Conservation (phyloP, 1,284 basidiomycete genomes). For the Ganoderma sinense region DNA sequence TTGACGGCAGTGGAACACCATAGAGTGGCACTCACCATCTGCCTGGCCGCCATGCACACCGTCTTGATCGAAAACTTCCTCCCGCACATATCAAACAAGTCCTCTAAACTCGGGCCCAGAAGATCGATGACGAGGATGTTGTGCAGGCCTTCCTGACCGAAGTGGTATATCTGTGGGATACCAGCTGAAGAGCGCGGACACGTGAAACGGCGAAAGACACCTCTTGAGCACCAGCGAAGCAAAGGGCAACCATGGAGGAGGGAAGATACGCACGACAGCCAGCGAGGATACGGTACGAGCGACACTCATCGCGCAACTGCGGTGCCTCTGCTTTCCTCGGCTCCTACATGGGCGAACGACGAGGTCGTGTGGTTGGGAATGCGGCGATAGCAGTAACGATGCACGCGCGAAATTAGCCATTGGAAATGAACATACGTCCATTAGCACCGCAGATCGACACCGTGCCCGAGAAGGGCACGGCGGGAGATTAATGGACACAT, state of each 20-base stretch:
- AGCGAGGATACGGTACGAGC: constrained; percentile 94
- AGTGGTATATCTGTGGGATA: constrained; percentile 97
- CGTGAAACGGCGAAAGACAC: neutral
- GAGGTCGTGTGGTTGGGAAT: neutral
- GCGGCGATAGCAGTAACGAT: constrained; percentile 6
- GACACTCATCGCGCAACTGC: constrained; percentile 95
- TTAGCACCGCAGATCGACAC: constrained; percentile 7
- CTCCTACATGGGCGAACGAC: constrained; percentile 62
- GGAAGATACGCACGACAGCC: constrained; percentile 80
- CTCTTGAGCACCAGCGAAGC: neutral
- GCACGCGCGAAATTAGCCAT: constrained; percentile 7
- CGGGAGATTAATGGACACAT: constrained; percentile 44
- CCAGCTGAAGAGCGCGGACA: constrained; percentile 62
- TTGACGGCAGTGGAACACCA: neutral
- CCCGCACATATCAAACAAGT: constrained; percentile 96
- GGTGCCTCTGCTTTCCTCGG: constrained; percentile 96
- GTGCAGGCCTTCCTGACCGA: constrained; percentile 97
- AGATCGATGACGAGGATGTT: constrained; percentile 98
- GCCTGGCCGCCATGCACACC: constrained; percentile 95
- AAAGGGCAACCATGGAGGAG: neutral
- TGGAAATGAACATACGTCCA: constrained; percentile 8
- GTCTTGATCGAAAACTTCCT: constrained; percentile 96
- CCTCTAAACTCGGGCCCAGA: constrained; percentile 91
- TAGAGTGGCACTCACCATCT: constrained; percentile 76
- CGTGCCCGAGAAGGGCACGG: neutral